Evolutionary conservation across 805 yeast genomes (phyloP).

Genomic region (Candida lessepsii): DNA sequence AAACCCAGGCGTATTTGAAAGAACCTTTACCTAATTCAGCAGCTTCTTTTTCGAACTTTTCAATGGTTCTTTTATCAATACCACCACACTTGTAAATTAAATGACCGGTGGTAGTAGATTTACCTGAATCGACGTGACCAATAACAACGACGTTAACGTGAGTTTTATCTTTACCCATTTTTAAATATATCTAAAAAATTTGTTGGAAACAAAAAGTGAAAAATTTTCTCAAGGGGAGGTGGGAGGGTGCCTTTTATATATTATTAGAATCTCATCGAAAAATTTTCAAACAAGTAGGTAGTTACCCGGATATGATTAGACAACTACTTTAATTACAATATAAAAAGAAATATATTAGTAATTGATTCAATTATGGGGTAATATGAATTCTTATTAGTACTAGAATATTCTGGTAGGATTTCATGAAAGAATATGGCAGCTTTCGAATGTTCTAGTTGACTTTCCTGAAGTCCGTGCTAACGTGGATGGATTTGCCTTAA

Average conservation of each 20-base stretch:
- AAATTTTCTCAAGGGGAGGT: slow-evolving; percentile 13
- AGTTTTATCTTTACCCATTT: slow-evolving; percentile 88
- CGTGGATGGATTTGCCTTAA: background rate
- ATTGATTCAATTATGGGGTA: background rate
- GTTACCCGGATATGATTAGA: slow-evolving; percentile 2
- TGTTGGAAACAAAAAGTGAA: slow-evolving; percentile 10
- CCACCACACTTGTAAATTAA: slow-evolving; percentile 99
- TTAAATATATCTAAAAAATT: slow-evolving; percentile 9
- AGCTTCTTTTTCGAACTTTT: slow-evolving; percentile 78
- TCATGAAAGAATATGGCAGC: background rate
- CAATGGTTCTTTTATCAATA: slow-evolving; percentile 97
- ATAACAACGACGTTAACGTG: slow-evolving; percentile 99
- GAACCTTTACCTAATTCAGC: slow-evolving; percentile 97
- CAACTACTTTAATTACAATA: slow-evolving; percentile 3
- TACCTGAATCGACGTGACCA: slow-evolving; percentile 99
- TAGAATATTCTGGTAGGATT: no score
- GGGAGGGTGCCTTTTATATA: slow-evolving; percentile 1
- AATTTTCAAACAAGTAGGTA: background rate
- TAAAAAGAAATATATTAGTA: background rate
- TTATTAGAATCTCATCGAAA: slow-evolving; percentile 6
- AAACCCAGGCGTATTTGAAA: slow-evolving; percentile 33
- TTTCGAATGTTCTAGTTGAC: background rate
- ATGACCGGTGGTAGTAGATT: slow-evolving; percentile 98
- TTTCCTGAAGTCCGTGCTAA: background rate
- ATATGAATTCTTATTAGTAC: no score